Evolutionary conservation across 2,329 filamentous ascomycete species (phyloP).

Genomic region (Pseudogymnoascus sp.): DNA sequence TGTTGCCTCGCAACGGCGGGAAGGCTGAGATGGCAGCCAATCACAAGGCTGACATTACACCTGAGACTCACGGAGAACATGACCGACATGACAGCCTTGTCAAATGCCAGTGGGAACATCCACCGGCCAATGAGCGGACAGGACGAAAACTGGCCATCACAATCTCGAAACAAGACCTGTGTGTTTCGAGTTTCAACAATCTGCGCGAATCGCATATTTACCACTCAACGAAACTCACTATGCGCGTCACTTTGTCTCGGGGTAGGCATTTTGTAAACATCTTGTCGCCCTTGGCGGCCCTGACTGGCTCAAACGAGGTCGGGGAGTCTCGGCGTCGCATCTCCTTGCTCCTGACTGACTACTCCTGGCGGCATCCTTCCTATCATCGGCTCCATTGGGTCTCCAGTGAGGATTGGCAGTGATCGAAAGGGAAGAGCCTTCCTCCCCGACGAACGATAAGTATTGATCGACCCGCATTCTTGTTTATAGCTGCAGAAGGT

Average conservation of each 20-base stretch:
- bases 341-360: constrained; percentile 1
- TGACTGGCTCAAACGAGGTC: not conserved
- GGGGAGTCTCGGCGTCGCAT: not conserved
- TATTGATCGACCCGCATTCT: not conserved
- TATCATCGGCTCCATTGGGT: not conserved
- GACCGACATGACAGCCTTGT: not conserved
- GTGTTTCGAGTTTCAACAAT: constrained; percentile 5
- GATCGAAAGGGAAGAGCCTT: not conserved
- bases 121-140: not conserved
- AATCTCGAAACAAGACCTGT: not conserved
- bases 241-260: constrained; percentile 1
- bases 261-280: not conserved
- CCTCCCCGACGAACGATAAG: not conserved
- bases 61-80: not conserved
- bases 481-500: not conserved
- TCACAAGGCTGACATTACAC: not conserved
- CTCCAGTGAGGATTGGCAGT: not conserved
- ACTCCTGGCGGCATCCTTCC: not conserved
- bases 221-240: not conserved
- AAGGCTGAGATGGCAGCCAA: not conserved
- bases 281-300: not conserved
- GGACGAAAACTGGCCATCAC: not conserved
- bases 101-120: not conserved
- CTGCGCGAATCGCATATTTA: not conserved
- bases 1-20: not conserved